Evolutionary conservation across 2,329 filamentous ascomycete species (phyloP), one percentile per base, ranked within the genome.

Genomic region (Colletotrichum siamense): DNA sequence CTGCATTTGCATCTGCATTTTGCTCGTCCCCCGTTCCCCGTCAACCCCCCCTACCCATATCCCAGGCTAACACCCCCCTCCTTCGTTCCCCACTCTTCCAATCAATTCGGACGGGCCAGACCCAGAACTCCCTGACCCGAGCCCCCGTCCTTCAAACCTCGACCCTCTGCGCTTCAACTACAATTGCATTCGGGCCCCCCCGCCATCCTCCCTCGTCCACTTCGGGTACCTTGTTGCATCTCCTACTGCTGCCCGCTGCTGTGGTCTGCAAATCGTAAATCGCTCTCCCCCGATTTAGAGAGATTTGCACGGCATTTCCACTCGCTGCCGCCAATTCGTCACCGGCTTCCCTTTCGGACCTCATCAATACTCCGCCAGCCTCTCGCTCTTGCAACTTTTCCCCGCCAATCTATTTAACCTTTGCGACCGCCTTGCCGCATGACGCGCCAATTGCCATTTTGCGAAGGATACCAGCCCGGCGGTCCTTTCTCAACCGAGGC

Each of bases 51-150:
- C 30, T 71, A 49, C 18, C 13, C 59, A 62, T 49, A 49, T 22
- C 44, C 44, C 44, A 49, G 44, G 44, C 44, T 22, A 49, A 49
- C 44, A 49, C 44, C 44, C 34, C 49, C 72, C 64, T 67, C 73
- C 63, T 62, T 66, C 49, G 30, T 49, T 76, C 73, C 8, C 73
- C 73, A 76, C 73, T 76, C 55, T 73, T 76, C 64, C 73, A 76
- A 76, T 76, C 73, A 76, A 76, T 76, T 69, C 73, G 59, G 70
- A 76, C 70, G 73, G 64, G 70, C 73, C 70, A 76, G 70, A 73
- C 70, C 73, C 64, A 64, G 70, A 65, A 71, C 73, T 73, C 69
- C 64, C 65, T 69, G 64, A 76, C 64, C 73, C 64, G 34, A 73
- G 65, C 70, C 73, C 69, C 70, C 70, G 59, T 73, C 73, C 71